These are phyloP conservation scores for Tremellales sp. DNA, from an alignment of 1,284 basidiomycete species.

Conservation along the genomic window DNA sequence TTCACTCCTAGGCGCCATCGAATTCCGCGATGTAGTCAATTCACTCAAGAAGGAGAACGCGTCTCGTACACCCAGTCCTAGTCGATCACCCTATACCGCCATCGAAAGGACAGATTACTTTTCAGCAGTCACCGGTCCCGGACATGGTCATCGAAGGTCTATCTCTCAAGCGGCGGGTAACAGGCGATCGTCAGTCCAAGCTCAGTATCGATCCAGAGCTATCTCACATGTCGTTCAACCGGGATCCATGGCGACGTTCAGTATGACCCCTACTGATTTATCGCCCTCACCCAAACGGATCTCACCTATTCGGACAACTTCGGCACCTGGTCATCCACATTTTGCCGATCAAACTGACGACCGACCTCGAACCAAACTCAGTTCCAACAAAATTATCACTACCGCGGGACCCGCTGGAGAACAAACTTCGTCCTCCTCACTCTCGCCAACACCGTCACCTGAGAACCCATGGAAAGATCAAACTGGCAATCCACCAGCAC, in stretches of 20 bases:
- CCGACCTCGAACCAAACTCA: too few species aligned
- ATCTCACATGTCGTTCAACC: not conserved
- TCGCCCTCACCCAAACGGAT: not conserved
- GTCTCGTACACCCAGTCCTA: slow-evolving; percentile 14
- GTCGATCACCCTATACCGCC: slow-evolving; percentile 3
- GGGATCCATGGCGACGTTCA: slow-evolving; percentile 1
- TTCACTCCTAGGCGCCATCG: slow-evolving; percentile 86
- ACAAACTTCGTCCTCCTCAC: slow-evolving; percentile 1
- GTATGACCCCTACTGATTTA: not conserved
- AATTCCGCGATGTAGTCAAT: slow-evolving; percentile 84
- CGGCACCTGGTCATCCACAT: not conserved
- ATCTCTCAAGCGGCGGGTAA: slow-evolving; percentile 2
- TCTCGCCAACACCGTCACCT: not conserved
- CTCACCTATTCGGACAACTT: not conserved
- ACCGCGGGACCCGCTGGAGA: not conserved
- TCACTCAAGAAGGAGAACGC: slow-evolving; percentile 58
- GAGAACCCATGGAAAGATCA: slow-evolving; percentile 33
- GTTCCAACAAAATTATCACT: not conserved
- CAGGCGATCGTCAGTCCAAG: not conserved
- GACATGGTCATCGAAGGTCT: slow-evolving; percentile 15
- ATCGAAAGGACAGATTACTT: slow-evolving; percentile 18
- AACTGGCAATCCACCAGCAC: slow-evolving; percentile 18
- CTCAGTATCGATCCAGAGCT: not conserved
- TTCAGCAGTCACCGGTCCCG: slow-evolving; percentile 10
- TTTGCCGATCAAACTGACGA: too few species aligned